Conservation (phyloP, 2,329 filamentous ascomycete species). For the Aureobasidium sp. region DNA sequence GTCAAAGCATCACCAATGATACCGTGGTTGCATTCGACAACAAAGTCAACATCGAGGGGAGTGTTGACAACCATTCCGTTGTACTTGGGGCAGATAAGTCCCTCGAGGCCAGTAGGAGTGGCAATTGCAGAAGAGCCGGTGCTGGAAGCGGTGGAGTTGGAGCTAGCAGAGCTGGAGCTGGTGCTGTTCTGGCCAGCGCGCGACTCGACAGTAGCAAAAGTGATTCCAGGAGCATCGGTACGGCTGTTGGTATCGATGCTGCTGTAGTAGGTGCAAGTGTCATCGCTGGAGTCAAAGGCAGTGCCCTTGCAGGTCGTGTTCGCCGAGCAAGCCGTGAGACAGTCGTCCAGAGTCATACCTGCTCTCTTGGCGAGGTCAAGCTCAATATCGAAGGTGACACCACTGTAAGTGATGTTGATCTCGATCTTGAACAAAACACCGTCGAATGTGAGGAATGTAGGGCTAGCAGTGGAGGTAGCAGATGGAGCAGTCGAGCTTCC, state of each 20-base stretch:
- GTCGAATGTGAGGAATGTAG: not conserved
- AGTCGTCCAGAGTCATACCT: not conserved
- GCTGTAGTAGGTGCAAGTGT: slow-evolving; percentile 10
- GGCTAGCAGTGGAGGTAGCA: not conserved
- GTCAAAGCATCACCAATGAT: slow-evolving; percentile 4
- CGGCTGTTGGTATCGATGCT: not conserved
- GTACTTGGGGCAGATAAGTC: slow-evolving; percentile 1
- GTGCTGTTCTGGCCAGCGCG: not conserved
- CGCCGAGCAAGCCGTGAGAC: not conserved
- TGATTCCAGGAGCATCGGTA: not conserved
- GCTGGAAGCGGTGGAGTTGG: not conserved
- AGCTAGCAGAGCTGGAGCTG: not conserved
- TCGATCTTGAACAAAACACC: not conserved
- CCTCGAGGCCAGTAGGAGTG: not conserved
- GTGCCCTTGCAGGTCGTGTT: not conserved
- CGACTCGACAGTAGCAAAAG: slow-evolving; percentile 10
- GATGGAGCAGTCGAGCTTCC: not conserved
- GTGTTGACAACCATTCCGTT: not conserved
- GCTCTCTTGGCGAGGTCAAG: slow-evolving; percentile 6
- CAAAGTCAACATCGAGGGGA: not conserved
- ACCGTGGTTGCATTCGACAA: not conserved
- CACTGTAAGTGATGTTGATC: slow-evolving; percentile 1
- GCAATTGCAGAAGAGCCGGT: not conserved
- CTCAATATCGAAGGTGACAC: not conserved
- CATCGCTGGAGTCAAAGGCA: not conserved